phyloP scores from a whole-genome alignment of 495 filamentous ascomycete genomes.

The Penicillium simplicissimum region DNA sequence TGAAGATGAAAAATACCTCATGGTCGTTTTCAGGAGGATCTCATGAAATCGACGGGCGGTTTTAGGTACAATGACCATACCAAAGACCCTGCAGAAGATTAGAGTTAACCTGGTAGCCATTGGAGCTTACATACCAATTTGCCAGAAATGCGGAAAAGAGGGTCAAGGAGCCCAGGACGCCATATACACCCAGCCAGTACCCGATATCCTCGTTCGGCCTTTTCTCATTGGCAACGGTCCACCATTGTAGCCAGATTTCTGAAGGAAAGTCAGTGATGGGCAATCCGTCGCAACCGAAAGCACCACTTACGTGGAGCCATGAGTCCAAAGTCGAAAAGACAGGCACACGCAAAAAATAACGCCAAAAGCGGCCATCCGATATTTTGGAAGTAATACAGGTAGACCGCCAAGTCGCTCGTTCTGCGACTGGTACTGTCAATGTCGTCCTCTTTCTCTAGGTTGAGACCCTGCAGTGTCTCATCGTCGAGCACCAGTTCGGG shows the following conservation, averaged over 20 bases:
- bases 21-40: constrained; percentile 22
- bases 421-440: constrained; percentile 27
- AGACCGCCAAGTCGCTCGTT: constrained; percentile 40
- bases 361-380: constrained; percentile 33
- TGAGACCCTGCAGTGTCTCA: constrained; percentile 21
- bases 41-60: constrained; percentile 25
- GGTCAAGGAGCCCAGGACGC: constrained; percentile 18
- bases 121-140: constrained; percentile 12
- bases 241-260: constrained; percentile 41
- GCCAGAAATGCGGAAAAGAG: constrained; percentile 17
- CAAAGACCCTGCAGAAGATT: constrained; percentile 16
- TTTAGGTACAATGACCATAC: constrained; percentile 23
- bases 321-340: constrained; percentile 25
- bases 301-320: constrained; percentile 22
- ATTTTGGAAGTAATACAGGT: constrained; percentile 27
- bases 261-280: not conserved
- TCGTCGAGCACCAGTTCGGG: constrained; percentile 23
- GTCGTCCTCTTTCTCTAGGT: constrained; percentile 14
- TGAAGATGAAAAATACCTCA: constrained; percentile 13
- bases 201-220: constrained; percentile 36
- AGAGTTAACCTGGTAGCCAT: not conserved
- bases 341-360: constrained; percentile 25
- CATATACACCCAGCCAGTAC: constrained; percentile 26
- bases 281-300: not conserved
- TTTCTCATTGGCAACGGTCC: constrained; percentile 26